phyloP scores from a whole-genome alignment of 306 rosid genomes.

The Gynostemma pentaphyllum region DNA sequence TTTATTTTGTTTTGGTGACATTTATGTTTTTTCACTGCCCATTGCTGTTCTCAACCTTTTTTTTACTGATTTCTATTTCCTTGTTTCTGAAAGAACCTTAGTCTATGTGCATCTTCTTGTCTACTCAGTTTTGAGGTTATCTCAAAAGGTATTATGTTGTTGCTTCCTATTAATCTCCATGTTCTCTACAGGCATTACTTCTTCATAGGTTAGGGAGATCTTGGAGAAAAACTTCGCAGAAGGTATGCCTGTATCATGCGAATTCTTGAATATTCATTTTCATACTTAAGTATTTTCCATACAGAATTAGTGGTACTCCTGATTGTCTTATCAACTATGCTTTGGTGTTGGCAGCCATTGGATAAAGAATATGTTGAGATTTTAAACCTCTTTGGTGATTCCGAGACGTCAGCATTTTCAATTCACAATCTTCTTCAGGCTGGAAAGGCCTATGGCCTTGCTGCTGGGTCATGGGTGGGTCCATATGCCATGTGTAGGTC shows the following conservation, averaged over 20 bases:
- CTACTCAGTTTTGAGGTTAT: not conserved
- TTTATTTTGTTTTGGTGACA: not conserved
- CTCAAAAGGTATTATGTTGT: not conserved
- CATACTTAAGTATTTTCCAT: not conserved
- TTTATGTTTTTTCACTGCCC: not conserved
- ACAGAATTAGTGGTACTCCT: not conserved
- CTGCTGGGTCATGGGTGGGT: constrained; percentile 97
- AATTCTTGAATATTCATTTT: not conserved
- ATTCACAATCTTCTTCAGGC: constrained; percentile 86
- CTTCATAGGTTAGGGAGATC: constrained; percentile 79
- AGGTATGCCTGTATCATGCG: constrained; percentile 31
- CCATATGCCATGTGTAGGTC: constrained; percentile 99
- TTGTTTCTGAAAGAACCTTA: not conserved
- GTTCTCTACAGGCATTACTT: constrained; percentile 56
- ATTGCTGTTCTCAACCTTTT: not conserved
- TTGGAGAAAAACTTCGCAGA: constrained; percentile 58
- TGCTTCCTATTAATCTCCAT: not conserved
- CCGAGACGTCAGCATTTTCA: constrained; percentile 55
- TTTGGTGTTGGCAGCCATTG: constrained; percentile 34
- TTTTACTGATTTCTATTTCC: not conserved
- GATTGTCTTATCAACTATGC: not conserved
- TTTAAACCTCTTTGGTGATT: constrained; percentile 76
- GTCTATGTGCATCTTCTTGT: not conserved
- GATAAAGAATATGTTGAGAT: constrained; percentile 56
- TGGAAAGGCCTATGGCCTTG: constrained; percentile 74